A percentile compares a stretch with the other conserved stretches of the same genome.
These are phyloP conservation scores for Microglena sp. DNA, from an alignment of 139 green algal species.

Conservation along the genomic window DNA sequence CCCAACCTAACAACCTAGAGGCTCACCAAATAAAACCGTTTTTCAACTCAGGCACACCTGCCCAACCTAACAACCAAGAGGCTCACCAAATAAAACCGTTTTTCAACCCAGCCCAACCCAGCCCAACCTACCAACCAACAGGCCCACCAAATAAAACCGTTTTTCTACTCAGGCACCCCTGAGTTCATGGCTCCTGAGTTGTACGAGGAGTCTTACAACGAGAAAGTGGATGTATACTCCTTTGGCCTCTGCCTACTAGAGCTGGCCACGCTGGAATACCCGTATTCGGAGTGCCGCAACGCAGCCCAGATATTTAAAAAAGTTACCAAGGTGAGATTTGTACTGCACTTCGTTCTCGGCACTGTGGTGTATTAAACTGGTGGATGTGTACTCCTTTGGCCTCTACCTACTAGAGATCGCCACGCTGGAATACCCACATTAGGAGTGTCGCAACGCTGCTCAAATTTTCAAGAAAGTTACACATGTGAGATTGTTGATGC, in stretches of 20 bases:
- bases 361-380: too few relatives aligned
- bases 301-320: slow-evolving; percentile 94
- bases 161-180: slow-evolving; percentile 44
- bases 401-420: slow-evolving; percentile 96
- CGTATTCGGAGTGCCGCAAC: slow-evolving; percentile 90
- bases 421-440: slow-evolving; percentile 91
- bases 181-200: slow-evolving; percentile 98
- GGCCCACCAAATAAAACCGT: neutral
- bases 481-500: neutral
- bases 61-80: neutral
- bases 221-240: slow-evolving; percentile 80
- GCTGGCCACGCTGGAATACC: slow-evolving; percentile 90
- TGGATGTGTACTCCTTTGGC: slow-evolving; percentile 85
- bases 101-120: neutral
- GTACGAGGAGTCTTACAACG: slow-evolving; percentile 94
- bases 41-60: neutral
- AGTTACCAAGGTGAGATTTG: too few relatives aligned
- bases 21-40: neutral
- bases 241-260: slow-evolving; percentile 98
- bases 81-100: neutral
- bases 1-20: neutral
- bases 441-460: slow-evolving; percentile 85
- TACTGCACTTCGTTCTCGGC: too few relatives aligned
- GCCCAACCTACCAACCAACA: neutral
- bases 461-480: slow-evolving; percentile 36